Evolutionary conservation across 2,329 filamentous ascomycete genomes (phyloP), one percentile per base, ranked within the genome.

Genomic region (Colletotrichum siamense): DNA sequence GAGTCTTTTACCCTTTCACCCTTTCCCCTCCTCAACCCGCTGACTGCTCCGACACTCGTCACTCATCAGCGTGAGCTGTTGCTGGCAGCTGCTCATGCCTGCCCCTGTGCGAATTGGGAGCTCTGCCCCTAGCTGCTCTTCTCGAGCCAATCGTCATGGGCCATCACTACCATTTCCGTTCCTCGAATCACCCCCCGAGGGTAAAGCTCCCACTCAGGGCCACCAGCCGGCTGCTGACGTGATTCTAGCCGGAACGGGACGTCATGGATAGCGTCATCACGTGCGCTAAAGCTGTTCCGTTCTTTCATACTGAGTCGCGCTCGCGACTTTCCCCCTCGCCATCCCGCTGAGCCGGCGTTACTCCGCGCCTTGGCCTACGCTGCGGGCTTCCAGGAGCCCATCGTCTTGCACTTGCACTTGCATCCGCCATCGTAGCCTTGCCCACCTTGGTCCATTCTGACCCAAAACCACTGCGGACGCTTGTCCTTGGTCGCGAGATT

Each of bases 221-320:
- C 36, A 22, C 18, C 24, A 34, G 26, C 70, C 32, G n/a, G 13
- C 26, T 69, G 34, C 74, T 76, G 74, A 74, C 64, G 70, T 76
- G 64, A 76, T 76, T 57, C 59, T 69, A 55, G 8, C 57, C 59
- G 49, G 26, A 74, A 73, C 28, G 39, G 71, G 63, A 71, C 71
- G 71, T 75, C 75, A 71, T 67, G 66, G 67, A 36, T 52, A 68
- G 69, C 75, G 71, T 77, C 75, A 77, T 77, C 75, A 77, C 75
- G 75, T 77, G 75, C 70, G 28, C 70, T 65, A 65, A 30, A 34
- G 59, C 70, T 76, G 18, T 63, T 59, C 64, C 70, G 26, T 68
- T 44, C 15, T 30, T 64, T 13, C 22, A 28, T 22, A 22, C 61
- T 69, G 72, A 71, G 62, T 76, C 69, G 64, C 63, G 34, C 18